A percentile compares a stretch with the other conserved stretches of the same genome.
Conservation (phyloP, 306 rosid species). For the Castanea sativa region DNA sequence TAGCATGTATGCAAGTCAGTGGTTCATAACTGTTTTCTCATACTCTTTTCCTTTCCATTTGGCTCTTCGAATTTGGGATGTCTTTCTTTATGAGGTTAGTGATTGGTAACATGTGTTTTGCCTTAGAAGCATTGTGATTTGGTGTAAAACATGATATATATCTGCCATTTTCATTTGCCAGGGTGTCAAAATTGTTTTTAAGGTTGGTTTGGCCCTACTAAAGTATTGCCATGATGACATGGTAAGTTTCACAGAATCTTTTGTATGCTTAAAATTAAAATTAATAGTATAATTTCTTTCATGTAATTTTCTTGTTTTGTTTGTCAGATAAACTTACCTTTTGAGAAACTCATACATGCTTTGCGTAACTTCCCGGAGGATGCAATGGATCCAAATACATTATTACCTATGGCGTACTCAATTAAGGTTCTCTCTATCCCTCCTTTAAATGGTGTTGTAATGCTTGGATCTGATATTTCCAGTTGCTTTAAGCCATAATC, state of each 20-base stretch:
- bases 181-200: slow-evolving; percentile 94
- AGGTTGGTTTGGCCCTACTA: slow-evolving; percentile 94
- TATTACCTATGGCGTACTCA: slow-evolving; percentile 90
- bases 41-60: slow-evolving; percentile 96
- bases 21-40: slow-evolving; percentile 98
- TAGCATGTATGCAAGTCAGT: slow-evolving; percentile 99
- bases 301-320: slow-evolving; percentile 23
- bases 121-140: slow-evolving; percentile 12
- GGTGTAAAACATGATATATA: slow-evolving; percentile 9
- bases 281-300: not conserved
- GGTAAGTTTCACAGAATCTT: slow-evolving; percentile 52
- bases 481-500: not conserved
- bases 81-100: slow-evolving; percentile 89
- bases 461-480: not conserved
- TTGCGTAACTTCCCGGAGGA: slow-evolving; percentile 88
- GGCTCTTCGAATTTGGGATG: slow-evolving; percentile 99
- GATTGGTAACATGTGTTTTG: not conserved
- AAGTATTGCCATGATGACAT: slow-evolving; percentile 91
- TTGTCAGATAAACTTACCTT: slow-evolving; percentile 80
- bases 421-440: slow-evolving; percentile 54
- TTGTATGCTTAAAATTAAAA: slow-evolving; percentile 13
- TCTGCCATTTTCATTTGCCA: slow-evolving; percentile 34
- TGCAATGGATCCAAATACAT: slow-evolving; percentile 87
- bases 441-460: not conserved
- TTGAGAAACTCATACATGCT: slow-evolving; percentile 91